Evolutionary conservation across 2,329 filamentous ascomycete species (phyloP).

Genomic region (Trichophyton mentagrophytes): DNA sequence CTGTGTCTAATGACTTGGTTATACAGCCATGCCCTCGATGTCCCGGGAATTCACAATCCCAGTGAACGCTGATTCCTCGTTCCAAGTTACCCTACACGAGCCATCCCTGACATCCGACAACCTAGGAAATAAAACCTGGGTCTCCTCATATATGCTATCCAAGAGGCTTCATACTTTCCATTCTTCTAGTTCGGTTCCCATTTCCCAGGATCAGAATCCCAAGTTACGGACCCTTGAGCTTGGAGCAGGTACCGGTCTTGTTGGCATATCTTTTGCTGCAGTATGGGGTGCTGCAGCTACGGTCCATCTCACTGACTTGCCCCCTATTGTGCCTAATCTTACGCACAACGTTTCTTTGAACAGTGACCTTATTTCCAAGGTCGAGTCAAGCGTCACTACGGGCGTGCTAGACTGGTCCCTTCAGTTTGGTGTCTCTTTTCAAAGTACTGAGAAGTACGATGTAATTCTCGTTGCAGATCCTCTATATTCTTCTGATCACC

Average conservation of each 20-base stretch:
- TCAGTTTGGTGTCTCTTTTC: conserved; percentile 18
- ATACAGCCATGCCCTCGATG: conserved; percentile 48
- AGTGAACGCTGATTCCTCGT: conserved; percentile 28
- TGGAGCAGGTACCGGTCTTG: conserved; percentile 80
- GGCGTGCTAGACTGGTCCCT: conserved; percentile 61
- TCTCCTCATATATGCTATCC: conserved; percentile 74
- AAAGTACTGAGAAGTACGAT: conserved; percentile 32
- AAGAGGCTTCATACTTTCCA: conserved; percentile 47
- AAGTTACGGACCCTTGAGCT: conserved; percentile 53
- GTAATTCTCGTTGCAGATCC: conserved; percentile 76
- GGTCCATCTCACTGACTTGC: conserved; percentile 70
- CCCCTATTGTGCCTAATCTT: conserved; percentile 71
- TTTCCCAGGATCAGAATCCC: conserved; percentile 14
- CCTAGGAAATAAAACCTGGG: conserved; percentile 91
- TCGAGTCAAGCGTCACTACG: conserved; percentile 47
- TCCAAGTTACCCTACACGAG: conserved; percentile 65
- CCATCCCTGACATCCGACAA: conserved; percentile 79
- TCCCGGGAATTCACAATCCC: conserved; percentile 49
- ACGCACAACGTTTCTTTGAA: conserved; percentile 60
- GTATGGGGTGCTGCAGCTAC: conserved; percentile 44
- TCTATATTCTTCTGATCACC: conserved; percentile 76
- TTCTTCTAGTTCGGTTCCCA: conserved; percentile 23
- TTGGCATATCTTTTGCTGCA: conserved; percentile 71
- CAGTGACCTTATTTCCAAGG: conserved; percentile 38
- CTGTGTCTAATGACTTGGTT: background rate